These are phyloP conservation scores for Actinidia arguta DNA, from an alignment of 179 eudicot genomes.

Conservation along the genomic window DNA sequence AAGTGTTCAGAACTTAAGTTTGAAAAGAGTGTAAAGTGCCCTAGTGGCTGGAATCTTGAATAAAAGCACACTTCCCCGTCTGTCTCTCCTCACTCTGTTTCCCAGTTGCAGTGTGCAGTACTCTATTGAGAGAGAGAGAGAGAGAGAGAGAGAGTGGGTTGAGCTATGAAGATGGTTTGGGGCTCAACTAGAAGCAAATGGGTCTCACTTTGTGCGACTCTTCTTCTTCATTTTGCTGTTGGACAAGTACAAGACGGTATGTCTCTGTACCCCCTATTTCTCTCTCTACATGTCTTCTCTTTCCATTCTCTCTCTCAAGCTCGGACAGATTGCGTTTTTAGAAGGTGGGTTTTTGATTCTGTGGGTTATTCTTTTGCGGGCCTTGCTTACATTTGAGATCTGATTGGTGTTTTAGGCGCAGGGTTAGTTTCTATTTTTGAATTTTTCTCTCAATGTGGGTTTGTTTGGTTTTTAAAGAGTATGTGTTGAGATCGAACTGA, in stretches of 20 bases:
- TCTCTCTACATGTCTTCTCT: background rate
- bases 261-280: background rate
- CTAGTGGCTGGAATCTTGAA: background rate
- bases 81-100: background rate
- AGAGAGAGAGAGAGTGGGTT: background rate
- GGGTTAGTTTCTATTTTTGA: background rate
- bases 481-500: background rate
- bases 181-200: conserved; percentile 24
- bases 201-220: conserved; percentile 19
- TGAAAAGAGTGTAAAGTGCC: background rate
- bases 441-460: background rate
- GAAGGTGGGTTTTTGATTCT: background rate
- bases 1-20: background rate
- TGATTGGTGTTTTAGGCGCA: background rate
- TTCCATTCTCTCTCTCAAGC: conserved; percentile 11
- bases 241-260: conserved; percentile 33
- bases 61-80: conserved; percentile 3
- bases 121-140: background rate
- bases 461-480: too few species aligned
- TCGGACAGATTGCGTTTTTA: background rate
- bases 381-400: background rate
- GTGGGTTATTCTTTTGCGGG: background rate
- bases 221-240: conserved; percentile 6
- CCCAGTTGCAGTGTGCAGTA: background rate
- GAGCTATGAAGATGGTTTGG: conserved; percentile 8